Conservation (phyloP, 768 basidiomycete species). For the Sporobolomyces phaffii region DNA sequence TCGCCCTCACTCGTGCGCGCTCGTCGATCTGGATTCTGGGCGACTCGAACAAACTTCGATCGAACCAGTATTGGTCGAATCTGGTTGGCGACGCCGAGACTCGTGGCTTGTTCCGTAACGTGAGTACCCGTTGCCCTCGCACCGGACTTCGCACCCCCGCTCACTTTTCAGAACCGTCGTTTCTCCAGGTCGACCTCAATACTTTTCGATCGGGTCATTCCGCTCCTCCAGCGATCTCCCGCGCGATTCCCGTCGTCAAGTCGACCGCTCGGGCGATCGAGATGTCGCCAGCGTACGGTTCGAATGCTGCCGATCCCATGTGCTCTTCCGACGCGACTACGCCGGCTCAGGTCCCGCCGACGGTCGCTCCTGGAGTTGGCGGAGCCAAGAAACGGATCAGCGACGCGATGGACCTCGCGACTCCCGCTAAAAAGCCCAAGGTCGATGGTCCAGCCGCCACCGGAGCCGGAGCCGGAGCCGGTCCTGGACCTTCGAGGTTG, state of each 20-base stretch:
- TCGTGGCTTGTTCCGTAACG: slow-evolving; percentile 28
- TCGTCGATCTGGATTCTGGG: slow-evolving; percentile 92
- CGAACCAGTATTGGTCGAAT: slow-evolving; percentile 40
- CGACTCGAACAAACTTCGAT: slow-evolving; percentile 77
- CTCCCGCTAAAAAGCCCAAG: slow-evolving; percentile 9
- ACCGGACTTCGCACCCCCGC: not conserved
- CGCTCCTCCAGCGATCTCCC: slow-evolving; percentile 15
- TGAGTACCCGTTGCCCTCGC: not conserved
- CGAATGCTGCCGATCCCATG: not conserved
- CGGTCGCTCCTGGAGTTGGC: not conserved
- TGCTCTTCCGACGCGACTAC: not conserved
- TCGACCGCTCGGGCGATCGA: slow-evolving; percentile 17
- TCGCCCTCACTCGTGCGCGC: slow-evolving; percentile 93
- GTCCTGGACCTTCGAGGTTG: not conserved
- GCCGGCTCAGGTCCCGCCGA: not conserved
- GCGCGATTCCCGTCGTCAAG: slow-evolving; percentile 9
- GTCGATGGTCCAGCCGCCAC: not conserved
- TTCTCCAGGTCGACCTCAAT: slow-evolving; percentile 21
- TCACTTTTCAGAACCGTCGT: too few relatives aligned
- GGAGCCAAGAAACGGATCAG: slow-evolving; percentile 9
- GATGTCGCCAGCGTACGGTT: slow-evolving; percentile 12
- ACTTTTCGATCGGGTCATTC: slow-evolving; percentile 22
- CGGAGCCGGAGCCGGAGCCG: not conserved
- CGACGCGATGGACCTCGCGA: not conserved
- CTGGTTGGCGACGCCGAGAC: slow-evolving; percentile 39